Base-by-base conservation (phyloP, 352 stramenopile species). In the Phytophthora pinifolia region DNA sequence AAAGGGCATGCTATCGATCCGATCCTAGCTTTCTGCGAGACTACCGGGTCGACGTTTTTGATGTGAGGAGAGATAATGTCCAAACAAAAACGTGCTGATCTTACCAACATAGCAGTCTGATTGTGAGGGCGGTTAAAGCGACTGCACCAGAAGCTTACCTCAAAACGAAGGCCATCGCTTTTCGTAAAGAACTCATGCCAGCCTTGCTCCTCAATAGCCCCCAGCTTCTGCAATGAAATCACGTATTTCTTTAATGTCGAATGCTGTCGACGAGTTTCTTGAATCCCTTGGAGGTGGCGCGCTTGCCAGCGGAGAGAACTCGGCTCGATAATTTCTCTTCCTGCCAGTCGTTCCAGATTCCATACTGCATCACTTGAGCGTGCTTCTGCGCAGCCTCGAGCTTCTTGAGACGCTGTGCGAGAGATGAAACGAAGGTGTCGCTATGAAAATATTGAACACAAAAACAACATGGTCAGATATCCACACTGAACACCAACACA, bases 331-430 rank as follows among this genome's bases (percentile, higher is more conserved):
- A 67, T 25, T 79, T 87, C n/a, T 86, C 75, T 6, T 88, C 79
- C 49, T 83, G 65, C 73, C 77, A 93, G 20, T 86, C 67, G 47
- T 82, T 86, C 83, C 83, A 93, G 17, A 91, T 81, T 7, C 83
- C 83, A 29, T 86, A 91, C 44, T 85, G 80, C 83, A 93, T 93
- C 6, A 72, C 67, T 62, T 91, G 79, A 14, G 83, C 83, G 30
- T 82, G 64, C 49, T 81, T 81, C 34, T 93, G 72, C 25, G 70
- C 68, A 6, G 69, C 45, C 18, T 88, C 62, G 0, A 93, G 63
- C 22, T 77, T 74, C 27, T 76, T 59, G 8, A 89, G 55, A 9
- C 73, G 64, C 43, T 81, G 58, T 6, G 62, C 29, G 2, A 92
- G 65, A 6, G 62, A 69, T 9, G 62, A 46, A 17, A 76, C 47